phyloP scores from a whole-genome alignment of 352 stramenopile species.

The Phytophthora megakarya region DNA sequence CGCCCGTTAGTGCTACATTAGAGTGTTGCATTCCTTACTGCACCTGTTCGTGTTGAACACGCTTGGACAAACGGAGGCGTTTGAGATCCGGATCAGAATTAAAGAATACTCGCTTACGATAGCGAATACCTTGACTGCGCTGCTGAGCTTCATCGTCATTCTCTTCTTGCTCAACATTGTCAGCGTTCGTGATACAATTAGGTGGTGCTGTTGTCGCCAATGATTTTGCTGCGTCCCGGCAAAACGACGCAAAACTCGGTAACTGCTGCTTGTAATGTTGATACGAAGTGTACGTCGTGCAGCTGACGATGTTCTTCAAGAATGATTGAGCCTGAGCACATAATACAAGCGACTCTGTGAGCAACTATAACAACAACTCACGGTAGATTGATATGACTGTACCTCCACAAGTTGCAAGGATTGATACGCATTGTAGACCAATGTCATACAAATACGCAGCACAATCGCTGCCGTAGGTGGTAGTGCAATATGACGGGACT shows the following conservation, averaged over 20 bases:
- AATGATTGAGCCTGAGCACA: not conserved
- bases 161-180: not conserved
- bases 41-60: too few species aligned
- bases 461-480: not conserved
- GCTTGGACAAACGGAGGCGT: not conserved
- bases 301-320: not conserved
- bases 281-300: not conserved
- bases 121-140: too few species aligned
- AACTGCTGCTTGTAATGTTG: not conserved
- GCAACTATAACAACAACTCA: not conserved
- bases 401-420: not conserved
- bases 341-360: not conserved
- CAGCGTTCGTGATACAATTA: not conserved
- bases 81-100: not conserved
- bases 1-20: too few species aligned
- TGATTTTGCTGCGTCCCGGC: not conserved
- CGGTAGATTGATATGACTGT: not conserved
- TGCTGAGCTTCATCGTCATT: not conserved
- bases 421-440: slow-evolving; percentile 19
- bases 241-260: not conserved
- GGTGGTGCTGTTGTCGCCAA: too few species aligned
- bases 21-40: not conserved
- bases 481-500: not conserved
- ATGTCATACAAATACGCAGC: slow-evolving; percentile 8
- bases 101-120: too few species aligned